Conservation (phyloP, 768 basidiomycete genomes). For the Mycena epipterygia region DNA sequence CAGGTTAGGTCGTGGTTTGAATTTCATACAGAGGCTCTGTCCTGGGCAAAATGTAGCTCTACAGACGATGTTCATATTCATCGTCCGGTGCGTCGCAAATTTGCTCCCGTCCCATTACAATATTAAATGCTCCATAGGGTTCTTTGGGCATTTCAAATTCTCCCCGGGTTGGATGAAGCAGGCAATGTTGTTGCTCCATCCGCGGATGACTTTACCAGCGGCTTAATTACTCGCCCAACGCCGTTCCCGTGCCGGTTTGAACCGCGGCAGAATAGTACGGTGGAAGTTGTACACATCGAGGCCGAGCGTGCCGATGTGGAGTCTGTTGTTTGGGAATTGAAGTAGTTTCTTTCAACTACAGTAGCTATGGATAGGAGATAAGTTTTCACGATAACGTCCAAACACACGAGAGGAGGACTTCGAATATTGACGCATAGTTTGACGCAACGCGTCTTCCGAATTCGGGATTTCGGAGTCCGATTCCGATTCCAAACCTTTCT, state of each 20-base stretch:
- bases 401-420: too few species aligned
- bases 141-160: conserved; percentile 20
- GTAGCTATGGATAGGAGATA: too few species aligned
- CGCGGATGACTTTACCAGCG: conserved; percentile 9
- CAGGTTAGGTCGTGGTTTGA: neutral
- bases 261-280: neutral
- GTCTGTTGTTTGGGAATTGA: neutral
- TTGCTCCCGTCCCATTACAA: too few species aligned
- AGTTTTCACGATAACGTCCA: too few species aligned
- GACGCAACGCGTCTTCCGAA: too few species aligned
- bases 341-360: neutral
- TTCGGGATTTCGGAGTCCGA: too few species aligned
- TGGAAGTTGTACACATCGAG: neutral
- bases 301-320: conserved; percentile 19
- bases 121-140: too few species aligned
- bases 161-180: neutral
- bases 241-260: conserved; percentile 25
- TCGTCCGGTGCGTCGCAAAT: neutral
- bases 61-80: conserved; percentile 8
- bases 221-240: neutral
- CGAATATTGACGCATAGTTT: too few species aligned
- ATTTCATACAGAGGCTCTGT: conserved; percentile 4
- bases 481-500: too few species aligned
- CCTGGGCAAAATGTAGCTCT: conserved; percentile 10
- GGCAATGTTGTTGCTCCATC: neutral